Conservation (phyloP, 176 grass and related monocot species). For the Phoenix roebelenii region DNA sequence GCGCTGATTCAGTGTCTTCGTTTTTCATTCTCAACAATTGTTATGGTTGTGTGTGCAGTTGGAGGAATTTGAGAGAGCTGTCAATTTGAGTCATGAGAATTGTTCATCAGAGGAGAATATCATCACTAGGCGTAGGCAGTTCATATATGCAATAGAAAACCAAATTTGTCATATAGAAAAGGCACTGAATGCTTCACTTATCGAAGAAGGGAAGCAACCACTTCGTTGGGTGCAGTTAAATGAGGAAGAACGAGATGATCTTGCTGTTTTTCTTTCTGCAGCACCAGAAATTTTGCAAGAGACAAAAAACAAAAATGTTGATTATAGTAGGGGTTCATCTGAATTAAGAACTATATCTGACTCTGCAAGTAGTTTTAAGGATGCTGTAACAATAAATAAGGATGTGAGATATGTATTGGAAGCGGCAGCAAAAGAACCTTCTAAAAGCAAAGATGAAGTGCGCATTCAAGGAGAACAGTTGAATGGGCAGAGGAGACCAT, state of each 20-base stretch:
- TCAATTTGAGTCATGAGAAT: conserved; percentile 40
- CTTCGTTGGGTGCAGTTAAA: conserved; percentile 74
- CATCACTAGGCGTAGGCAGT: conserved; percentile 51
- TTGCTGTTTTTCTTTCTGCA: conserved; percentile 76
- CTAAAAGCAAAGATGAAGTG: conserved; percentile 25
- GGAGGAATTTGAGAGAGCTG: conserved; percentile 81
- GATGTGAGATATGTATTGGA: conserved; percentile 19
- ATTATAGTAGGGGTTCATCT: conserved; percentile 9
- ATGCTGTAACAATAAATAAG: conserved; percentile 9
- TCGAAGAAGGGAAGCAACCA: conserved; percentile 29
- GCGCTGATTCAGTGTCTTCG: neutral
- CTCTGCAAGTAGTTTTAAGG: neutral
- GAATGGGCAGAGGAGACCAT: conserved; percentile 28
- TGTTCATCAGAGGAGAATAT: conserved; percentile 53
- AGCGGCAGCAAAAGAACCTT: conserved; percentile 30
- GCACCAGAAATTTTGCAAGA: conserved; percentile 24
- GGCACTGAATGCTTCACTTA: conserved; percentile 31
- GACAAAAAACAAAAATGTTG: conserved; percentile 22
- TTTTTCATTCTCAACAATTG: neutral
- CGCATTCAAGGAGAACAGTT: conserved; percentile 22
- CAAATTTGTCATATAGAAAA: conserved; percentile 55
- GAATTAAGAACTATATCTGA: conserved; percentile 7
- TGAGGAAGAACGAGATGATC: conserved; percentile 65
- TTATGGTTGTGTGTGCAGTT: conserved; percentile 25
- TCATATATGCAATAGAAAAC: conserved; percentile 51